phyloP scores from a whole-genome alignment of 352 stramenopile genomes.

The Thalassiosira livingstoniorum region DNA sequence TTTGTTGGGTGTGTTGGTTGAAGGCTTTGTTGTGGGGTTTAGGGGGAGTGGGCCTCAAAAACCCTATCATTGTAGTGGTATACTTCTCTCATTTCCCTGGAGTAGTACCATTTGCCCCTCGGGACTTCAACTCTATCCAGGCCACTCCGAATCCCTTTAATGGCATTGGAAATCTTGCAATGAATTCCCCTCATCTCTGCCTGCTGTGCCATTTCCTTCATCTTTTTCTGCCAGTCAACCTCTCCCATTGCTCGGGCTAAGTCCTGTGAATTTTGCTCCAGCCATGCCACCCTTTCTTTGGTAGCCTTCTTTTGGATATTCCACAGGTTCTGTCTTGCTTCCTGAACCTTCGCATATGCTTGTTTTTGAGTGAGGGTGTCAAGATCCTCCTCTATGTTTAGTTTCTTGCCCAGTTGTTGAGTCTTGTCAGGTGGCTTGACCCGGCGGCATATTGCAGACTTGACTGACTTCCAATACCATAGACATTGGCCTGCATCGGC shows the following conservation, averaged over 20 bases:
- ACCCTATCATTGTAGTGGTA: constrained; percentile 1
- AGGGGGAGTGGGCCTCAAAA: constrained; percentile 1
- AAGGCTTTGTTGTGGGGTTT: neutral
- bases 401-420: neutral
- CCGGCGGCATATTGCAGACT: neutral
- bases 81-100: neutral
- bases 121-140: constrained; percentile 1
- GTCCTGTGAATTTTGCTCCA: constrained; percentile 29
- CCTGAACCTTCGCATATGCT: neutral
- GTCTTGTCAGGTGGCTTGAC: neutral
- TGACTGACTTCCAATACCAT: constrained; percentile 18
- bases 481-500: neutral
- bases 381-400: constrained; percentile 2
- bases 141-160: neutral
- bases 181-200: neutral
- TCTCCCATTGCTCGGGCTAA: constrained; percentile 13
- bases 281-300: constrained; percentile 21
- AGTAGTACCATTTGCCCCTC: constrained; percentile 15
- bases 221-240: constrained; percentile 29
- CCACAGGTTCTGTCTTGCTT: neutral
- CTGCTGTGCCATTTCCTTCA: constrained; percentile 2
- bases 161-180: neutral
- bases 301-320: constrained; percentile 11
- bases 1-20: neutral
- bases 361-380: neutral